Conservation (phyloP, 768 basidiomycete species). For the Cystobasidium ongulense region DNA sequence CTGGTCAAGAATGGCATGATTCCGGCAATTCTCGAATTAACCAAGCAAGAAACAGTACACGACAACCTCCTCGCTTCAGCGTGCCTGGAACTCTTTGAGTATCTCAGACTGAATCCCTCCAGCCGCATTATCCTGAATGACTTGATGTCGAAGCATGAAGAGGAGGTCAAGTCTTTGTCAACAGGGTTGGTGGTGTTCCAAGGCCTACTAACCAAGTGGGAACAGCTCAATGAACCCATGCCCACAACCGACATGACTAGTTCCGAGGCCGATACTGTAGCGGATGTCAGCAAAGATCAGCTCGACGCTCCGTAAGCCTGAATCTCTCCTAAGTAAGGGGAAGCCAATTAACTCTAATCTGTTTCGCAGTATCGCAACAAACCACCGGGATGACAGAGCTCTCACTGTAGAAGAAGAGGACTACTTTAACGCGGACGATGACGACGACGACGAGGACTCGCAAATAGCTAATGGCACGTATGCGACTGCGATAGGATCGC, state of each 20-base stretch:
- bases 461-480: not conserved
- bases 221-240: slow-evolving; percentile 72
- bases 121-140: slow-evolving; percentile 4
- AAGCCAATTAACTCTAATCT: not conserved
- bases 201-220: slow-evolving; percentile 69
- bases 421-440: slow-evolving; percentile 29
- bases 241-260: slow-evolving; percentile 35
- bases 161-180: not conserved
- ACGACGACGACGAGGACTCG: slow-evolving; percentile 16
- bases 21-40: slow-evolving; percentile 54
- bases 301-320: slow-evolving; percentile 6
- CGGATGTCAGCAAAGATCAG: not conserved
- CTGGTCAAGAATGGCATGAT: slow-evolving; percentile 77
- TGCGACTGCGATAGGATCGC: not conserved
- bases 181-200: slow-evolving; percentile 49
- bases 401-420: slow-evolving; percentile 17
- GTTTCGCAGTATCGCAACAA: not conserved
- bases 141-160: not conserved
- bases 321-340: not conserved
- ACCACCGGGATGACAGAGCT: slow-evolving; percentile 2
- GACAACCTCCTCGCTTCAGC: slow-evolving; percentile 92
- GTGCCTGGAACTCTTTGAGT: slow-evolving; percentile 91
- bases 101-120: slow-evolving; percentile 66
- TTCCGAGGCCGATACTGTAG: not conserved
- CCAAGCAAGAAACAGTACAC: slow-evolving; percentile 57